phyloP scores from a whole-genome alignment of 768 basidiomycete genomes.

The Leccinellum luteum region DNA sequence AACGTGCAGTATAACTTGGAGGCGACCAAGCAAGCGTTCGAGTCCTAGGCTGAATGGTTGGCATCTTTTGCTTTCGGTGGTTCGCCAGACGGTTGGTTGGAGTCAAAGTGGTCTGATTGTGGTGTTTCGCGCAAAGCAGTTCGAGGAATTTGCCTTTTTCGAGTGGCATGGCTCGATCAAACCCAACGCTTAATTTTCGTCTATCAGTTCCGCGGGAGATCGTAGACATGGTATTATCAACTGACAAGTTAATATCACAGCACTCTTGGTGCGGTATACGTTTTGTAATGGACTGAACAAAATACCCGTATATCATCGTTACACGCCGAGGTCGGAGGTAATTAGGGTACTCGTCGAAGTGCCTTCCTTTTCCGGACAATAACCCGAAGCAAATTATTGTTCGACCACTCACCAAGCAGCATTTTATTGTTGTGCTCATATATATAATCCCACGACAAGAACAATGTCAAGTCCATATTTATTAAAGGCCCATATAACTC shows the following conservation, averaged over 20 bases:
- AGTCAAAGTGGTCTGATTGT: not conserved
- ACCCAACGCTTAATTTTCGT: no score
- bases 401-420: not conserved
- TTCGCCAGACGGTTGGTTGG: not conserved
- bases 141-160: no score
- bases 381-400: constrained; percentile 10
- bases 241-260: not conserved
- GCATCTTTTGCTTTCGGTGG: not conserved
- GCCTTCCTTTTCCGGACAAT: constrained; percentile 30
- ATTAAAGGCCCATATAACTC: constrained; percentile 4
- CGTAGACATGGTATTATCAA: not conserved
- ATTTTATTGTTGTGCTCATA: constrained; percentile 21
- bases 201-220: no score
- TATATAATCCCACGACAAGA: not conserved
- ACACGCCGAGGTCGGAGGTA: not conserved
- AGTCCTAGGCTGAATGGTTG: not conserved
- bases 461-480: constrained; percentile 13
- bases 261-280: not conserved
- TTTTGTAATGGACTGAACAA: not conserved
- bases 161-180: no score
- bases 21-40: constrained; percentile 48
- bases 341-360: not conserved
- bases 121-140: not conserved
- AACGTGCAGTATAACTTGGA: constrained; percentile 93
- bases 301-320: not conserved